Conservation (phyloP, 2,329 filamentous ascomycete genomes). For the Nothophoma quercina region DNA sequence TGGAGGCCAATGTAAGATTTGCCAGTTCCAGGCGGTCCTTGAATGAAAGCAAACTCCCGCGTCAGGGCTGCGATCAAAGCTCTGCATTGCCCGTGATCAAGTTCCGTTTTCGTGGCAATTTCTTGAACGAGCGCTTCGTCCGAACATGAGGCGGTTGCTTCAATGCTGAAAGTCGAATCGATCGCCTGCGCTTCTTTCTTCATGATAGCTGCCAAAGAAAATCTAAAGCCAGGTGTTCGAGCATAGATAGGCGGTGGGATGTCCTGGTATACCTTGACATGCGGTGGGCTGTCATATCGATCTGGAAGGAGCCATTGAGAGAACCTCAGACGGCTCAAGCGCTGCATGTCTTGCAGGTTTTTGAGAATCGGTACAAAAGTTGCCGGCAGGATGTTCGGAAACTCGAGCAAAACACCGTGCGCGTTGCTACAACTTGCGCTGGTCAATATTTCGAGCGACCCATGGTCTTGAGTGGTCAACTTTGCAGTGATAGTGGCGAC, state of each 20-base stretch:
- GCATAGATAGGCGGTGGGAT: constrained; percentile 41
- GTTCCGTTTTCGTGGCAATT: constrained; percentile 27
- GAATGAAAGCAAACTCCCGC: constrained; percentile 66
- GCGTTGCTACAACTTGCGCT: constrained; percentile 14
- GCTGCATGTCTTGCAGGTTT: constrained; percentile 36
- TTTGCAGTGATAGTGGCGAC: constrained; percentile 24
- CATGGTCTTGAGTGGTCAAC: constrained; percentile 24
- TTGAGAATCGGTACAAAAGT: constrained; percentile 42
- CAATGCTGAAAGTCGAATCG: constrained; percentile 12
- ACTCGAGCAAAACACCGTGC: constrained; percentile 37
- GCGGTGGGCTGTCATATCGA: neutral
- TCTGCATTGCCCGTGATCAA: constrained; percentile 61
- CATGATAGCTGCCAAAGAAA: constrained; percentile 27
- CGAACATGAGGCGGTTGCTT: constrained; percentile 23
- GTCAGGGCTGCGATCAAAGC: constrained; percentile 64
- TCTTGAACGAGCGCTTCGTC: constrained; percentile 23
- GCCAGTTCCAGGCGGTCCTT: constrained; percentile 75
- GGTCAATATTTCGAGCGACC: constrained; percentile 22
- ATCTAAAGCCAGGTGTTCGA: constrained; percentile 27
- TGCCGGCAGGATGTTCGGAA: constrained; percentile 35
- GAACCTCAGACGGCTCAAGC: constrained; percentile 35
- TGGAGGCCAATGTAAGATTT: constrained; percentile 69
- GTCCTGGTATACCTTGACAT: constrained; percentile 6
- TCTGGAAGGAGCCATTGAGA: constrained; percentile 37
- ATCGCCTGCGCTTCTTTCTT: neutral